Conservation (phyloP, 495 filamentous ascomycete genomes). For the Neurospora cerealis region DNA sequence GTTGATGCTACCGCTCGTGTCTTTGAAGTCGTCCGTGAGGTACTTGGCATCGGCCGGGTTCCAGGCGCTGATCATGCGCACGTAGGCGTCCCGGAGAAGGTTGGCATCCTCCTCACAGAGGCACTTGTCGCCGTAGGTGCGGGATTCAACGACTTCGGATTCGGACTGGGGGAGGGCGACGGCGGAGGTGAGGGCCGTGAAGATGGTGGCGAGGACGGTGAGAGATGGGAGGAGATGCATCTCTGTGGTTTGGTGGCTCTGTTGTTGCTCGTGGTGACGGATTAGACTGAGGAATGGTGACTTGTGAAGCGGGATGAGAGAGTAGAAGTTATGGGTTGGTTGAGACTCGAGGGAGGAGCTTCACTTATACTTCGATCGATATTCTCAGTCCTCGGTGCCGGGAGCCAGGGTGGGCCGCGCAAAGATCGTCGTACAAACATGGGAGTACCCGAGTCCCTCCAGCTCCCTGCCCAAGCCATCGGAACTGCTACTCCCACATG, state of each 20-base stretch:
- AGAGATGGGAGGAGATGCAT: conserved; percentile 10
- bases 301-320: background rate
- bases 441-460: background rate
- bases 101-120: conserved; percentile 11
- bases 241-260: background rate
- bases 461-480: background rate
- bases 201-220: background rate
- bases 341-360: background rate
- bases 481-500: background rate
- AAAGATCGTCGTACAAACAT: background rate
- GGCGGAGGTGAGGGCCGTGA: background rate
- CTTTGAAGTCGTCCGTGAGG: conserved; percentile 13
- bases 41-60: conserved; percentile 15
- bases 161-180: background rate
- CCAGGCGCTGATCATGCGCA: conserved; percentile 16
- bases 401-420: background rate
- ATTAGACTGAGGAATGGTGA: background rate
- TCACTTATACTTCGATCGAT: background rate
- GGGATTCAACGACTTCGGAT: background rate
- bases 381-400: background rate
- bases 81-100: conserved; percentile 12
- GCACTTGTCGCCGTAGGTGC: conserved; percentile 5
- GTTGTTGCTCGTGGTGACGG: background rate
- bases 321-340: background rate
- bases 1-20: conserved; percentile 24